These are phyloP conservation scores for Przewalskia tangutica DNA, from an alignment of 257 asterid genomes.

Conservation along the genomic window DNA sequence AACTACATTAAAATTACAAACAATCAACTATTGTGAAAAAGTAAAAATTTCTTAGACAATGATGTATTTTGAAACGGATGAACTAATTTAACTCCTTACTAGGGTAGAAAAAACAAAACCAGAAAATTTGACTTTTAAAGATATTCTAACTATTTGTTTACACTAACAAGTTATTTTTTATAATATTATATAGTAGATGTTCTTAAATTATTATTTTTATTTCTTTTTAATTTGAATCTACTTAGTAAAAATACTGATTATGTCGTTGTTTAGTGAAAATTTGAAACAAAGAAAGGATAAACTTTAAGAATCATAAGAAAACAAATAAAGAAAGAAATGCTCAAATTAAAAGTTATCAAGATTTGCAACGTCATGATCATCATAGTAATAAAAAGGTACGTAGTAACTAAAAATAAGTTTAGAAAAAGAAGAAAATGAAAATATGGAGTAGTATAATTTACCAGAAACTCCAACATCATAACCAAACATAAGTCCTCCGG, in stretches of 20 bases:
- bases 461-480: constrained; percentile 80
- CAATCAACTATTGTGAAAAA: no score
- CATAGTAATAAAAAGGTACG: not conserved
- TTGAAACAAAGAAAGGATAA: not conserved
- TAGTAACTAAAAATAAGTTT: not conserved
- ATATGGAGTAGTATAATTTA: not conserved
- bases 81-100: not conserved
- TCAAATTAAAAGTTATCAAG: not conserved
- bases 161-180: not conserved
- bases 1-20: no score
- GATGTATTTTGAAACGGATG: no score
- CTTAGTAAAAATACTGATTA: not conserved
- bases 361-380: not conserved
- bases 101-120: not conserved
- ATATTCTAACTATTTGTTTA: not conserved
- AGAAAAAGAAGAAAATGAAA: no score
- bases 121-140: not conserved
- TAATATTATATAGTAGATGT: not conserved
- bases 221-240: not conserved
- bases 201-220: not conserved
- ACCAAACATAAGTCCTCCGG: constrained; percentile 89
- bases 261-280: not conserved
- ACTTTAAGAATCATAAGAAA: not conserved
- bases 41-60: no score
- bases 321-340: not conserved